Percentiles rank a stretch among this genome's conserved stretches.
phyloP scores from a whole-genome alignment of 2,329 filamentous ascomycete genomes.

The Parastagonospora nodorum region DNA sequence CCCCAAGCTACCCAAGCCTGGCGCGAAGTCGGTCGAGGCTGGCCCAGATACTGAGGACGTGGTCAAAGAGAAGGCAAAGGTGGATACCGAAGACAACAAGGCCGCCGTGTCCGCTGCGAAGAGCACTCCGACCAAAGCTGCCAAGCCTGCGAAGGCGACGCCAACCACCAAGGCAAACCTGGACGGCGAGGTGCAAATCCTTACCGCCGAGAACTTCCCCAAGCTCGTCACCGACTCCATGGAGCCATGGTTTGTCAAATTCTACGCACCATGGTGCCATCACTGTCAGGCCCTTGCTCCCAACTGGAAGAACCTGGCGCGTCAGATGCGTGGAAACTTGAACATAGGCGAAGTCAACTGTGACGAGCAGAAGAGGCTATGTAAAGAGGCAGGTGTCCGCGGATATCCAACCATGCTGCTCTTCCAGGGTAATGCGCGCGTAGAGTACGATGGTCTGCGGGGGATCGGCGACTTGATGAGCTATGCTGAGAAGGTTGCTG shows the following conservation, averaged over 20 bases:
- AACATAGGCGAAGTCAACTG: conserved; percentile 98
- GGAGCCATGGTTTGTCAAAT: conserved; percentile 98
- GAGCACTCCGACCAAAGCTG: conserved; percentile 31
- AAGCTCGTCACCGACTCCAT: conserved; percentile 81
- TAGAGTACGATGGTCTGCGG: conserved; percentile 90
- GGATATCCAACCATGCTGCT: conserved; percentile 90
- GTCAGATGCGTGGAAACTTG: conserved; percentile 86
- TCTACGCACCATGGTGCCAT: conserved; percentile 96
- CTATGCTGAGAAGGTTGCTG: conserved; percentile 85
- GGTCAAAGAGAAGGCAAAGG: conserved; percentile 40
- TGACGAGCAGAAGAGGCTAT: conserved; percentile 82
- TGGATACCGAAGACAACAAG: conserved; percentile 19
- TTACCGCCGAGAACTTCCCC: conserved; percentile 87
- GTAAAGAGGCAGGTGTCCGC: conserved; percentile 81
- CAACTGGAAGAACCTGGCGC: conserved; percentile 86
- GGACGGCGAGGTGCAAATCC: conserved; percentile 72
- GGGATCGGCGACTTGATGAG: conserved; percentile 87
- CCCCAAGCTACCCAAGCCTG: conserved; percentile 72
- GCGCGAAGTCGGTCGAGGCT: conserved; percentile 59
- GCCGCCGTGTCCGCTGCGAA: conserved; percentile 14
- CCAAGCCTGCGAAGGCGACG: conserved; percentile 30
- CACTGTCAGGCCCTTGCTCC: conserved; percentile 94
- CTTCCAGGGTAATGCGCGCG: conserved; percentile 88
- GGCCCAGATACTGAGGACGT: conserved; percentile 44
- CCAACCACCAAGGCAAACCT: conserved; percentile 63